A percentile compares a stretch with the other conserved stretches of the same genome.
phyloP scores from a whole-genome alignment of 495 filamentous ascomycete genomes.

The Xylaria venustula region DNA sequence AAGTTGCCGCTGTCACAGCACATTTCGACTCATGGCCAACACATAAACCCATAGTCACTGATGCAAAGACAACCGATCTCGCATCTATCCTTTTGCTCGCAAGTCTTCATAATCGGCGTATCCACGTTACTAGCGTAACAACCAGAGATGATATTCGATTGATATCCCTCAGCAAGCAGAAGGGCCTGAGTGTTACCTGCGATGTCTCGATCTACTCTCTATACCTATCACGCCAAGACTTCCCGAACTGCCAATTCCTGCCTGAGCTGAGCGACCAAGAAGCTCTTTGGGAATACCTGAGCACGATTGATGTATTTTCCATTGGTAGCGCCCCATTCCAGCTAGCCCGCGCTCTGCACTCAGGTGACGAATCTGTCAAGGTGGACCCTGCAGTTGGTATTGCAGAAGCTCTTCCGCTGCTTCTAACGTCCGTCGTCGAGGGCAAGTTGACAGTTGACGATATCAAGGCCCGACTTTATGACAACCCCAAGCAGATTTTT shows the following conservation, averaged over 20 bases:
- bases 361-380: conserved; percentile 26
- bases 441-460: conserved; percentile 74
- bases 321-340: conserved; percentile 82
- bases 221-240: conserved; percentile 74
- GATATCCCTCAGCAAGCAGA: conserved; percentile 77
- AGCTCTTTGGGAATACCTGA: conserved; percentile 76
- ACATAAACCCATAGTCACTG: conserved; percentile 81
- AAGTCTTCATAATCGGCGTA: conserved; percentile 78
- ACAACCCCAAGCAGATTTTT: conserved; percentile 83
- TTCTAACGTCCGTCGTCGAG: conserved; percentile 76
- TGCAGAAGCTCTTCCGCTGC: conserved; percentile 71
- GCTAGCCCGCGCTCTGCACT: conserved; percentile 58
- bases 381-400: conserved; percentile 62
- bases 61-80: conserved; percentile 80
- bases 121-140: conserved; percentile 80
- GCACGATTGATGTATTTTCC: conserved; percentile 79
- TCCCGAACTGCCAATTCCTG: conserved; percentile 64
- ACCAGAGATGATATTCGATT: conserved; percentile 80
- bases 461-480: conserved; percentile 66
- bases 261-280: conserved; percentile 71
- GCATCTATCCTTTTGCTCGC: conserved; percentile 78
- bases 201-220: conserved; percentile 81
- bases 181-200: conserved; percentile 80
- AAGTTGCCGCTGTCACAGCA: conserved; percentile 76
- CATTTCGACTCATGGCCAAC: conserved; percentile 81